phyloP scores from a whole-genome alignment of 208 protist genomes.

The Crithidia sp. region DNA sequence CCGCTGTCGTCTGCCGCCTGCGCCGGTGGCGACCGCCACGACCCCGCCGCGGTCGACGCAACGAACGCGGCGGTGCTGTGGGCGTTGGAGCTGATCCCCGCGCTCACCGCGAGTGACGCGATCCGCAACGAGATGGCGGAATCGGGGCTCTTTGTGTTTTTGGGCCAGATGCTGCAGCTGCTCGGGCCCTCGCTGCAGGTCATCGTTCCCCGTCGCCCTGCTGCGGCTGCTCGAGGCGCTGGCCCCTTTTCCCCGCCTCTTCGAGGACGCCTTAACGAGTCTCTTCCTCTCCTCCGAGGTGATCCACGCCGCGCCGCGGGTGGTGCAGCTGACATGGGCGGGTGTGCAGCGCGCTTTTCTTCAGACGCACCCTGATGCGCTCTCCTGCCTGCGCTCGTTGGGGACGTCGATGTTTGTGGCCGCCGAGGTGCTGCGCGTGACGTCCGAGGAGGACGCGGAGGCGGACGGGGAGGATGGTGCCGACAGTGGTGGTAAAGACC shows the following conservation, averaged over 20 bases:
- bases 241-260: slow-evolving; percentile 39
- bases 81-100: slow-evolving; percentile 63
- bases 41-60: background rate
- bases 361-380: slow-evolving; percentile 25
- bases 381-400: slow-evolving; percentile 49
- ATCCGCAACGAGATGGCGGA: slow-evolving; percentile 70
- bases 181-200: slow-evolving; percentile 43
- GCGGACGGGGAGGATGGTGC: background rate
- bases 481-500: background rate
- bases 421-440: slow-evolving; percentile 39
- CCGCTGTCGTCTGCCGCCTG: background rate
- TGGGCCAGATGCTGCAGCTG: slow-evolving; percentile 64
- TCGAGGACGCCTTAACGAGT: slow-evolving; percentile 68
- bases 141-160: slow-evolving; percentile 70
- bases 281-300: slow-evolving; percentile 83
- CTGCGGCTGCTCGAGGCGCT: slow-evolving; percentile 59
- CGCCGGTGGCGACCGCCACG: slow-evolving; percentile 19
- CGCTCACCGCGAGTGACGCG: slow-evolving; percentile 54
- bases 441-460: slow-evolving; percentile 23
- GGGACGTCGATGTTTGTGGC: slow-evolving; percentile 70
- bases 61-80: slow-evolving; percentile 47
- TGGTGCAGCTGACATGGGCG: slow-evolving; percentile 62
- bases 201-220: slow-evolving; percentile 53
- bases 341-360: slow-evolving; percentile 52
- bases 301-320: slow-evolving; percentile 53